These are phyloP conservation scores for Oehlia diaphana DNA, from an alignment of 192 early-diverging fungal genomes.

Conservation along the genomic window DNA sequence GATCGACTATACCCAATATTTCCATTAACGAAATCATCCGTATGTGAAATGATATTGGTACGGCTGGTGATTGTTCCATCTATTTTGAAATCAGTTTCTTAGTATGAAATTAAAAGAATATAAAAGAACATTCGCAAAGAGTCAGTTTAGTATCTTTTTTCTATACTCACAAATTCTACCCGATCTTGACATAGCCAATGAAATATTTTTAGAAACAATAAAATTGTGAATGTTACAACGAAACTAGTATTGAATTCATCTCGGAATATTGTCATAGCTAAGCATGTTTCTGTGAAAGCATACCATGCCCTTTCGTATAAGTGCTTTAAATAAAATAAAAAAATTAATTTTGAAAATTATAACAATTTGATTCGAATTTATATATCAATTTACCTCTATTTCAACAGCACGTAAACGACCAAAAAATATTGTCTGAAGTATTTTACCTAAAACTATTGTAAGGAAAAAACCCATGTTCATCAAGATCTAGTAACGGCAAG, in stretches of 20 bases:
- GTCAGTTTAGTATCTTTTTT: not conserved
- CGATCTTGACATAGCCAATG: slow-evolving; percentile 96
- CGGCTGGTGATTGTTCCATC: slow-evolving; percentile 81
- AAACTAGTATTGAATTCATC: slow-evolving; percentile 93
- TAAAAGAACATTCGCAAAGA: not conserved
- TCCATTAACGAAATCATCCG: slow-evolving; percentile 67
- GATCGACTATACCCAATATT: slow-evolving; percentile 69
- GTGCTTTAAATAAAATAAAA: slow-evolving; percentile 55
- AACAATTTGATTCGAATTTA: not conserved
- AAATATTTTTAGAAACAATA: slow-evolving; percentile 92
- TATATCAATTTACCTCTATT: slow-evolving; percentile 69
- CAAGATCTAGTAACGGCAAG: slow-evolving; percentile 53
- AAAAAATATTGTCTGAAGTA: slow-evolving; percentile 84
- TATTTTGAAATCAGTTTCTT: slow-evolving; percentile 26
- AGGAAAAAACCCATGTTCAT: slow-evolving; percentile 79
- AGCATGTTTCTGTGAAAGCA: slow-evolving; percentile 93
- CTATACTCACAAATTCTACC: slow-evolving; percentile 71
- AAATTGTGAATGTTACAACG: slow-evolving; percentile 78
- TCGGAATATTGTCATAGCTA: slow-evolving; percentile 94
- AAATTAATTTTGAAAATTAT: slow-evolving; percentile 9
- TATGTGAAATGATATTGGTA: slow-evolving; percentile 67
- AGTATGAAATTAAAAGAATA: not conserved
- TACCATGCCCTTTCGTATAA: slow-evolving; percentile 98
- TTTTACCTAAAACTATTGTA: slow-evolving; percentile 76
- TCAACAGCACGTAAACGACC: slow-evolving; percentile 88